These are phyloP conservation scores for Fonsecaea multimorphosa DNA, from an alignment of 2,329 filamentous ascomycete species.

Conservation along the genomic window DNA sequence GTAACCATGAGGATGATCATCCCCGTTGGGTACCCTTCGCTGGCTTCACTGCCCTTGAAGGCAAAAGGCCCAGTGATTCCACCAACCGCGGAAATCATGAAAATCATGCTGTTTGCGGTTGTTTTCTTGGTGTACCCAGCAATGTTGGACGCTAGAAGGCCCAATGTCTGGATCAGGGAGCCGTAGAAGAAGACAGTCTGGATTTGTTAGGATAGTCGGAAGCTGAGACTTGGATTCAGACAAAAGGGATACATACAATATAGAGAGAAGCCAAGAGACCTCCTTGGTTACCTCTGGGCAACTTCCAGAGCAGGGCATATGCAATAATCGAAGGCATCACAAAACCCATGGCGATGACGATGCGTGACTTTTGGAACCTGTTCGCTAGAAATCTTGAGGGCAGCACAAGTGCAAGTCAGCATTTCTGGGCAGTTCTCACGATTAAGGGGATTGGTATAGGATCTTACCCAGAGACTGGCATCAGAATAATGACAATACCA, in stretches of 20 bases:
- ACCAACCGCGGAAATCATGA: neutral
- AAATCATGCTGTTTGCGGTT: neutral
- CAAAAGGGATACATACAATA: neutral
- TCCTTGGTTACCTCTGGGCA: neutral
- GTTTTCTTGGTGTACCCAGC: slow-evolving; percentile 3
- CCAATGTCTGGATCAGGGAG: slow-evolving; percentile 3
- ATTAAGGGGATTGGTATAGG: too few relatives aligned
- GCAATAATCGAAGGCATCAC: neutral
- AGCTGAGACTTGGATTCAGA: neutral
- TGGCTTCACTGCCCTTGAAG: slow-evolving; percentile 15
- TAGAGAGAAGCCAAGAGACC: neutral
- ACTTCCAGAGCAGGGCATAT: slow-evolving; percentile 1
- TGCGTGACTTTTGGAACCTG: neutral
- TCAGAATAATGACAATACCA: neutral
- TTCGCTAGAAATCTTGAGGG: neutral
- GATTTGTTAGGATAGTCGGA: neutral
- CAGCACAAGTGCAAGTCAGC: neutral
- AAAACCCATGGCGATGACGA: slow-evolving; percentile 2
- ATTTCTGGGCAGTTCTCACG: too few relatives aligned
- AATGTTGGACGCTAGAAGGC: slow-evolving; percentile 1
- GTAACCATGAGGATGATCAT: slow-evolving; percentile 14
- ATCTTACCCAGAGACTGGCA: neutral
- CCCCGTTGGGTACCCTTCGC: slow-evolving; percentile 4
- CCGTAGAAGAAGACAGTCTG: slow-evolving; percentile 8
- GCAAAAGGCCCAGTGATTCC: slow-evolving; percentile 5